These are phyloP conservation scores for Podaxis mareebaensis DNA, from an alignment of 768 basidiomycete species.

Conservation along the genomic window DNA sequence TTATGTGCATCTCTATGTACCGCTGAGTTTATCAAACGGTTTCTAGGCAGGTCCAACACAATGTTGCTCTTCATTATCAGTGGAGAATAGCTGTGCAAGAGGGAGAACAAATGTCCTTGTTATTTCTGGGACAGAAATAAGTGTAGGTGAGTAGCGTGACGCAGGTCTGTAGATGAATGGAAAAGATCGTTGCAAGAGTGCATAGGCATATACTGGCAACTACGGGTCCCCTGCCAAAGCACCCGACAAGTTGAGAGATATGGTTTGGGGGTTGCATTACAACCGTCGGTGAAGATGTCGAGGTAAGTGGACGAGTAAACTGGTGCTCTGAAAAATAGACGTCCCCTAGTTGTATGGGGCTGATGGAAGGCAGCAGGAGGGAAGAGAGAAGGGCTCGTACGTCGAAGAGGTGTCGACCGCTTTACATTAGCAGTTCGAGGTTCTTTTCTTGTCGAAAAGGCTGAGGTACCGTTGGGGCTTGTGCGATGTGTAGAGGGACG, in stretches of 20 bases:
- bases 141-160: slow-evolving; percentile 87
- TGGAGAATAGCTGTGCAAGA: slow-evolving; percentile 51
- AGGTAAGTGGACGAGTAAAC: slow-evolving; percentile 76
- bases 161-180: slow-evolving; percentile 75
- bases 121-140: slow-evolving; percentile 61
- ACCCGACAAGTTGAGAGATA: background rate
- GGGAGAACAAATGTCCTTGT: slow-evolving; percentile 68
- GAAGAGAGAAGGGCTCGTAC: slow-evolving; percentile 58
- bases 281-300: slow-evolving; percentile 40
- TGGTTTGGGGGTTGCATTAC: slow-evolving; percentile 15
- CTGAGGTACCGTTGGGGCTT: slow-evolving; percentile 37
- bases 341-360: slow-evolving; percentile 94
- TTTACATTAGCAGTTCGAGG: slow-evolving; percentile 61
- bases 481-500: slow-evolving; percentile 44
- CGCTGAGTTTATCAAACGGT: slow-evolving; percentile 15
- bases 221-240: slow-evolving; percentile 23
- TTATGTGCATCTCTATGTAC: background rate
- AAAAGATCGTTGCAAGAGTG: slow-evolving; percentile 89
- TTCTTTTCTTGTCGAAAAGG: slow-evolving; percentile 86
- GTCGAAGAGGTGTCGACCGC: slow-evolving; percentile 69
- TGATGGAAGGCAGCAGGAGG: slow-evolving; percentile 51
- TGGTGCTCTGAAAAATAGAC: slow-evolving; percentile 89
- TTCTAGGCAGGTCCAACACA: slow-evolving; percentile 55
- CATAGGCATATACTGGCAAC: slow-evolving; percentile 68
- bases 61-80: background rate